Conservation (phyloP, 352 stramenopile species). For the Pythium sukuiense region DNA sequence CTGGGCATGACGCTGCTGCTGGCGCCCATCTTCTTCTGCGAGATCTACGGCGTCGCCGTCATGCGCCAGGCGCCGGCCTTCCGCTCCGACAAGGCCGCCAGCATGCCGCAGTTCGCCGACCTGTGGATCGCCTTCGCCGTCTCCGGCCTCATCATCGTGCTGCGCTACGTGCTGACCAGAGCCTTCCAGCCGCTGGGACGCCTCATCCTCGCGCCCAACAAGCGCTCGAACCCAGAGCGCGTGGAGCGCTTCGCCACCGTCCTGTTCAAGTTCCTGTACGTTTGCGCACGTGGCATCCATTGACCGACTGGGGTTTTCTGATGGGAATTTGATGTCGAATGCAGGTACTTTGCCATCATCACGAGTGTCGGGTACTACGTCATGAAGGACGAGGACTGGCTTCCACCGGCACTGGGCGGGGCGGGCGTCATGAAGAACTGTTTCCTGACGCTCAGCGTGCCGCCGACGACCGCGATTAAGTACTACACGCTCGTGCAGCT, state of each 20-base stretch:
- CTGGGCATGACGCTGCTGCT: constrained; percentile 59
- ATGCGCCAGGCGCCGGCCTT: constrained; percentile 39
- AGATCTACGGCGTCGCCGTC: constrained; percentile 50
- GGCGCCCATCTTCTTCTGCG: constrained; percentile 51
- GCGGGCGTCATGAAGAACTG: constrained; percentile 30
- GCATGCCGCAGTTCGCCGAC: constrained; percentile 54
- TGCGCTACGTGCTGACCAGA: constrained; percentile 38
- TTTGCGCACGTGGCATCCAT: constrained; percentile 1
- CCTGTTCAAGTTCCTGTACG: constrained; percentile 68
- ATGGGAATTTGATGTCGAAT: constrained; percentile 1
- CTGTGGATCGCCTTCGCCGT: constrained; percentile 34
- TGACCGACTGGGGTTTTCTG: not conserved
- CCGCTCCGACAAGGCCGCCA: constrained; percentile 13
- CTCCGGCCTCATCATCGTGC: constrained; percentile 40
- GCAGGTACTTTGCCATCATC: constrained; percentile 59
- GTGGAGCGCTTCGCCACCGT: constrained; percentile 69
- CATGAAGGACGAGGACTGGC: constrained; percentile 53
- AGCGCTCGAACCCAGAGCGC: constrained; percentile 43
- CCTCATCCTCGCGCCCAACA: constrained; percentile 46
- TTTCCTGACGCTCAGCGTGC: constrained; percentile 33
- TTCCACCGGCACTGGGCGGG: constrained; percentile 44
- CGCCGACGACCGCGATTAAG: constrained; percentile 37
- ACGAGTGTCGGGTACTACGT: constrained; percentile 40
- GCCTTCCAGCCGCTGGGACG: constrained; percentile 46
- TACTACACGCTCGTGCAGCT: constrained; percentile 55